Evolutionary conservation across 2,329 filamentous ascomycete species (phyloP).

Genomic region (Phaeosphaeriaceae sp.): DNA sequence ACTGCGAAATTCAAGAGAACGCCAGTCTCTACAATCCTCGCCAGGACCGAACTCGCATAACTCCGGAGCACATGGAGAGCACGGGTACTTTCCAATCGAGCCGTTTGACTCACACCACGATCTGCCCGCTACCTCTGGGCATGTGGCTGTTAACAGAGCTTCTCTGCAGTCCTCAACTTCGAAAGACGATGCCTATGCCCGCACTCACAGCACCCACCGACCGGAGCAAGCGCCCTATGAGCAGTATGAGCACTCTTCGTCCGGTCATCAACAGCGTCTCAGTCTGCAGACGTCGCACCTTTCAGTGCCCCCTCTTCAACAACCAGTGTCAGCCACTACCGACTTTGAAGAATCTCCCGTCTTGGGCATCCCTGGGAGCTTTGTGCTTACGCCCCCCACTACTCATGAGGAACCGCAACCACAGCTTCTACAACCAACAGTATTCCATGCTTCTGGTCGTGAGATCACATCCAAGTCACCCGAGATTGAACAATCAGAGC

Average conservation of each 20-base stretch:
- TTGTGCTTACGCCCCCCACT: slow-evolving; percentile 48
- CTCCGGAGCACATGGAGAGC: slow-evolving; percentile 27
- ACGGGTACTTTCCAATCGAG: slow-evolving; percentile 32
- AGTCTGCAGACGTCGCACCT: slow-evolving; percentile 37
- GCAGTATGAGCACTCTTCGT: slow-evolving; percentile 10
- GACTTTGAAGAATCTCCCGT: slow-evolving; percentile 69
- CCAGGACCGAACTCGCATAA: slow-evolving; percentile 28
- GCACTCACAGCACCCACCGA: slow-evolving; percentile 3
- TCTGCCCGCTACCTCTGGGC: neutral
- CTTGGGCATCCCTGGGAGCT: slow-evolving; percentile 71
- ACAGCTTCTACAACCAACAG: slow-evolving; percentile 36
- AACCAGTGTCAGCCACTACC: slow-evolving; percentile 46
- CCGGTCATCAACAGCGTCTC: slow-evolving; percentile 25
- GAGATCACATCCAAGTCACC: slow-evolving; percentile 17
- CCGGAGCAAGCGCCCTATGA: slow-evolving; percentile 13
- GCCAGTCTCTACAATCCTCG: slow-evolving; percentile 36
- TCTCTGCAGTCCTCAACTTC: neutral
- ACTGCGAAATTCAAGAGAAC: slow-evolving; percentile 43
- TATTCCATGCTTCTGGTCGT: slow-evolving; percentile 31
- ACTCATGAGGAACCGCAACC: slow-evolving; percentile 22
- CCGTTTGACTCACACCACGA: slow-evolving; percentile 19
- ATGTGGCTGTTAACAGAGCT: neutral
- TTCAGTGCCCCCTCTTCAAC: slow-evolving; percentile 35
- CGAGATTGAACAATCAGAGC: slow-evolving; percentile 50
- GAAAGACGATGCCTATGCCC: neutral